Base-by-base conservation (phyloP, 208 protist genomes). In the Leishmania martiniquensis region DNA sequence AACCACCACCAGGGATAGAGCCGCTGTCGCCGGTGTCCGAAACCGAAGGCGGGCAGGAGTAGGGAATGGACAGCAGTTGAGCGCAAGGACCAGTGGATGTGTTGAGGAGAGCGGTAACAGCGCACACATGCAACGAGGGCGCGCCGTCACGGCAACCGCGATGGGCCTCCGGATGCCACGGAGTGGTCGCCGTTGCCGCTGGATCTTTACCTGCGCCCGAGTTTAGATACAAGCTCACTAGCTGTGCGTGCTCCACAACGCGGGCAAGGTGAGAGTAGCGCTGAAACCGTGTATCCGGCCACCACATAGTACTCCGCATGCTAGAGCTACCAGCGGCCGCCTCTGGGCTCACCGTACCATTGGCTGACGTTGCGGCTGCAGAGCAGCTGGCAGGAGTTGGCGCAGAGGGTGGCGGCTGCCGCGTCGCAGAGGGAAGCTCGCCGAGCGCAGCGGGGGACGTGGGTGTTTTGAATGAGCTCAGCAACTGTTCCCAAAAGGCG, bases 21-120 rank as follows among this genome's bases (percentile, higher is more conserved):
- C 66, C 51, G 22, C 52, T 55, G 44, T 6, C 47, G 57, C 70
- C 47, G 25, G 72, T 54, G 63, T 74, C 80, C 20, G 78, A 60
- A 59, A 75, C 42, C n/a, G 55, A 77, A 20, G 75, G 63, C 25
- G 67, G 77, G 49, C 80, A 84, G 59, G 74, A 51, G 68, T 80
- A 89, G 15, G 81, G 75, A 51, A 85, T 34, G 32, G 86, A 90
- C 20, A 92, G 76, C 55, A 92, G 83, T 77, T 88, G 85, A 6
- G 86, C 75, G 55, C 84, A 89, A 3, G 84, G 67, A 15, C 88
- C 86, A 17, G 76, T 86, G 9, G 84, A 73, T 22, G 82, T 84
- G 77, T 89, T 86, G 65, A 92, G 73, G 59, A 92, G 80, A 42
- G 78, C 37, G 15, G 81, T 84, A 42, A 90, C 73, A 29, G 71